Evolutionary conservation across 306 rosid species (phyloP).

Genomic region (Senna siamea): DNA sequence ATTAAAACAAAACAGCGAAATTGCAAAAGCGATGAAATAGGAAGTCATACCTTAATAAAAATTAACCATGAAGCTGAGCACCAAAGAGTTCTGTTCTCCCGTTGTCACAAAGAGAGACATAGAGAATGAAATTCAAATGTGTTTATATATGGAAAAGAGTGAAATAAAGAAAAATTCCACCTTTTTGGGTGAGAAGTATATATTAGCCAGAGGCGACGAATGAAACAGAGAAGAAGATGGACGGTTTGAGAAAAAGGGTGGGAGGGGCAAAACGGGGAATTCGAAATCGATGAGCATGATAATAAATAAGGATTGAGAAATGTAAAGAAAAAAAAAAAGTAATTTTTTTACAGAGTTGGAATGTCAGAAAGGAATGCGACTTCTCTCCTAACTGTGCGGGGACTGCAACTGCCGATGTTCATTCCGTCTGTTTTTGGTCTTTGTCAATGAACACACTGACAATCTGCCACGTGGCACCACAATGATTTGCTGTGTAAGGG

Average conservation of each 20-base stretch:
- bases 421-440: not conserved
- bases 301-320: not conserved
- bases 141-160: slow-evolving; percentile 7
- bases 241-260: not conserved
- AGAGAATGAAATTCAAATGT: slow-evolving; percentile 13
- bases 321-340: not conserved
- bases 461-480: slow-evolving; percentile 39
- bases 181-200: slow-evolving; percentile 43
- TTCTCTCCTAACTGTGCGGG: slow-evolving; percentile 46
- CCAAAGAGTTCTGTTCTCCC: slow-evolving; percentile 32
- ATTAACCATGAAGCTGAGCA: slow-evolving; percentile 38
- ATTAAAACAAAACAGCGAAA: not conserved
- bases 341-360: slow-evolving; percentile 41
- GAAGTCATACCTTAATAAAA: slow-evolving; percentile 53
- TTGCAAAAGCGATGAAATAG: not conserved
- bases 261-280: slow-evolving; percentile 50
- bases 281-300: not conserved
- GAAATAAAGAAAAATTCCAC: slow-evolving; percentile 16
- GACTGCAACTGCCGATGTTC: slow-evolving; percentile 33
- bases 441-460: slow-evolving; percentile 36
- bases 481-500: not conserved
- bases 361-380: slow-evolving; percentile 49
- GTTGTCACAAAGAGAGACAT: slow-evolving; percentile 34
- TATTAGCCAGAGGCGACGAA: slow-evolving; percentile 25
- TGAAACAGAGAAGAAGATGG: slow-evolving; percentile 47